Percentiles rank a stretch among this genome's conserved stretches.
These are phyloP conservation scores for Ballota nigra DNA, from an alignment of 257 asterid genomes.

Conservation along the genomic window DNA sequence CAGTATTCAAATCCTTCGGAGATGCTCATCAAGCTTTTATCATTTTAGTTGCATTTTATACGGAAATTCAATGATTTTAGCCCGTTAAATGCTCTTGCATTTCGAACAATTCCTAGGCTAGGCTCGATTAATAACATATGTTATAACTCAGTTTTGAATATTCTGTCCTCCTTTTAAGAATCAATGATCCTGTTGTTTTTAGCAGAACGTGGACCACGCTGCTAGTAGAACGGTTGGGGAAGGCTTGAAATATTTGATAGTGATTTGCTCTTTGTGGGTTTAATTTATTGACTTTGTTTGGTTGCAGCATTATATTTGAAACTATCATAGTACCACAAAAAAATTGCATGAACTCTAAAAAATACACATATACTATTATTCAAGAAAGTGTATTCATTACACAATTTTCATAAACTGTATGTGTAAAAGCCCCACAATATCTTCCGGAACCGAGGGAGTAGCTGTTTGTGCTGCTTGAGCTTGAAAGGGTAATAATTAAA, in stretches of 20 bases:
- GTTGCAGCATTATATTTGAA: neutral
- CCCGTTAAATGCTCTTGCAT: neutral
- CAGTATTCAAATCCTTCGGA: neutral
- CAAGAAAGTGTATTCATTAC: no score
- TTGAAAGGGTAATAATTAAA: neutral
- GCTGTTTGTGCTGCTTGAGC: neutral
- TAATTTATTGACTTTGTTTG: neutral
- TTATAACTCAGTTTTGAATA: neutral
- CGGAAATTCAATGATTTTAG: neutral
- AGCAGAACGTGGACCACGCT: neutral
- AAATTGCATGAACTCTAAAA: no score
- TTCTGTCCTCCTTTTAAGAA: neutral
- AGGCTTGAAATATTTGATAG: no score
- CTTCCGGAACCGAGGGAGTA: no score
- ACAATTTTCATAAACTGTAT: no score
- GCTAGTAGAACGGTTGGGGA: neutral
- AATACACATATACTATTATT: no score
- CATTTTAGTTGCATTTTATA: neutral
- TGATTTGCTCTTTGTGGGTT: neutral
- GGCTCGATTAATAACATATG: neutral
- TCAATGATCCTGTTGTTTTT: neutral
- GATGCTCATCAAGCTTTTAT: constrained; percentile 12
- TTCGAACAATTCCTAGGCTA: neutral
- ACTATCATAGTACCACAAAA: no score
- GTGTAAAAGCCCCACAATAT: no score